Conservation (phyloP, 148 eudicot genomes). For the Talinum fruticosum region DNA sequence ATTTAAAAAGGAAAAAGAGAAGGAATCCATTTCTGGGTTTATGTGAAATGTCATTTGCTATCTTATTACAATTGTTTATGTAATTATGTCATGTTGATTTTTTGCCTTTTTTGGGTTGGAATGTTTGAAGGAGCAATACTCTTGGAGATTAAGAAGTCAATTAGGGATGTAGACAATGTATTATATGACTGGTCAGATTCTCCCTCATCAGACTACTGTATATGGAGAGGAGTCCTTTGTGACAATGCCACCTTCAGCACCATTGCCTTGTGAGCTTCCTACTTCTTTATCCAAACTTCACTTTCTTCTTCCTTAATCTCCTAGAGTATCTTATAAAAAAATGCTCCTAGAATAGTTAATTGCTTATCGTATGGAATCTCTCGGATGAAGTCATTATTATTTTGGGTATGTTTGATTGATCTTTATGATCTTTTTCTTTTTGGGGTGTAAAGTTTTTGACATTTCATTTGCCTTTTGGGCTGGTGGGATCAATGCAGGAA, state of each 20-base stretch:
- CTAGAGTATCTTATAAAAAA: no score
- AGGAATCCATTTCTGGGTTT: constrained; percentile 14
- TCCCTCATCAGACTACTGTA: constrained; percentile 80
- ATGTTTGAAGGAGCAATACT: constrained; percentile 53
- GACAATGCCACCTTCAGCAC: constrained; percentile 85
- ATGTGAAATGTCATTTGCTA: constrained; percentile 21
- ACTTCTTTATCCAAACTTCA: no score
- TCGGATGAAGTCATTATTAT: no score
- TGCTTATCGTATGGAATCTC: neutral
- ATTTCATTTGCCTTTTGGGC: constrained; percentile 26
- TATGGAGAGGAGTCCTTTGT: constrained; percentile 94
- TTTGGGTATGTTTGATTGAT: neutral
- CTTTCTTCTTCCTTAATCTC: neutral
- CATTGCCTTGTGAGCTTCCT: constrained; percentile 82
- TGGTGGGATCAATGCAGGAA: constrained; percentile 48
- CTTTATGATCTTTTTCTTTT: constrained; percentile 14
- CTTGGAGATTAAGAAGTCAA: constrained; percentile 91
- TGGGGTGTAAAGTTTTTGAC: constrained; percentile 19
- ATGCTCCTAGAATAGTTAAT: no score
- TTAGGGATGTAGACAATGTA: constrained; percentile 91
- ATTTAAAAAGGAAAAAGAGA: no score
- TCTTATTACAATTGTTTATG: constrained; percentile 17
- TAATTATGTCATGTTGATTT: neutral
- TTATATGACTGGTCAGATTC: constrained; percentile 95
- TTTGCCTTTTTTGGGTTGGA: constrained; percentile 7